phyloP scores from a whole-genome alignment of 805 yeast genomes.

The Kazachstania kunashirensis region DNA sequence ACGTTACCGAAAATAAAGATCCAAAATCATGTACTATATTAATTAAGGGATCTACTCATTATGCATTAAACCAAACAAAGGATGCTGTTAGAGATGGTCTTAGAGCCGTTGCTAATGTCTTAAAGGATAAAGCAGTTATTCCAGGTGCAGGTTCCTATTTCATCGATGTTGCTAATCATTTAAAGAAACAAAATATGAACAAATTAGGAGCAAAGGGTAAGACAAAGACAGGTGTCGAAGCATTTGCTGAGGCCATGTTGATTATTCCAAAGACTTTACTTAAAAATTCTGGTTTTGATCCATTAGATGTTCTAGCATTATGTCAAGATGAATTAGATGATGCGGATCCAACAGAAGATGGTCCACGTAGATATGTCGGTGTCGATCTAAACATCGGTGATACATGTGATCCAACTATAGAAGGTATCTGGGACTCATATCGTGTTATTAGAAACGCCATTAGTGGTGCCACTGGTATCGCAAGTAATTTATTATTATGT shows the following conservation, averaged over 20 bases:
- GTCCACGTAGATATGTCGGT: constrained; percentile 77
- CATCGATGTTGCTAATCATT: constrained; percentile 66
- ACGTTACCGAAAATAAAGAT: constrained; percentile 78
- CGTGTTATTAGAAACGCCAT: constrained; percentile 90
- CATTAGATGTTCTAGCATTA: constrained; percentile 76
- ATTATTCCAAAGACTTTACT: constrained; percentile 89
- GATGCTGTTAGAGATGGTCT: constrained; percentile 97
- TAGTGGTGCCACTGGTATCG: constrained; percentile 87
- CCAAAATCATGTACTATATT: constrained; percentile 88
- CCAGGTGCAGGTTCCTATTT: constrained; percentile 98
- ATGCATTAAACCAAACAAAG: constrained; percentile 81
- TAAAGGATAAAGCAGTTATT: constrained; percentile 73
- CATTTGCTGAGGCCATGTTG: constrained; percentile 86
- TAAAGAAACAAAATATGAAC: constrained; percentile 40
- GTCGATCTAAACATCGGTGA: constrained; percentile 86
- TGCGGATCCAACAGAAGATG: constrained; percentile 31
- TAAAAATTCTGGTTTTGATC: constrained; percentile 87
- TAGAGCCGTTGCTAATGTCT: constrained; percentile 85
- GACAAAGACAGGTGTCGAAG: constrained; percentile 80
- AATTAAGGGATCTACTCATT: constrained; percentile 87
- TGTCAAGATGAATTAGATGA: constrained; percentile 59
- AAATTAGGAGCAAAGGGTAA: constrained; percentile 68
- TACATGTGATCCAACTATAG: constrained; percentile 88
- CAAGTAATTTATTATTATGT: constrained; percentile 83
- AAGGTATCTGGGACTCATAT: constrained; percentile 95